Evolutionary conservation across 768 basidiomycete species (phyloP), one percentile per base, ranked within the genome.

Genomic region (Infundibulicybe gibba): DNA sequence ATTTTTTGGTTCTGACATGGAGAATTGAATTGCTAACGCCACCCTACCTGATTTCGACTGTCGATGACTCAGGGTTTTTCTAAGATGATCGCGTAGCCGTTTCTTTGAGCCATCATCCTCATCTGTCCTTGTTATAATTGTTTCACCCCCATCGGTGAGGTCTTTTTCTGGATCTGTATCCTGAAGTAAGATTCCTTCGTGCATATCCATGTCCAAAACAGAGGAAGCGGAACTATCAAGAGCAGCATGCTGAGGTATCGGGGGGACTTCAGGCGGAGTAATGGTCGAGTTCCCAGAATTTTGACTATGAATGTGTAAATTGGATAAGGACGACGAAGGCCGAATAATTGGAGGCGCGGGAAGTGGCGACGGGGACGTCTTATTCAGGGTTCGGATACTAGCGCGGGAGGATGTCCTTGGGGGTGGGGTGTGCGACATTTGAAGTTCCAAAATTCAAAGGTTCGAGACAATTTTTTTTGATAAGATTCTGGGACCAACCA

Each of bases 171-270:
- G 72, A 35, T 88, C 86, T 35, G 75, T 75, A 59, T 89, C 87
- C 54, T 82, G 80, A 39, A 90, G 71, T 35, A 90, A 67, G 44
- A 90, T 83, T 8, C 84, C 82, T 53, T 87, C 86, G 44, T 70
- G 72, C 48, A 80, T 64, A 52, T 86, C 83, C 64, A 87, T 59
- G 57, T 85, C 81, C 55, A 80, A 69, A 15, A 86, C 73, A 32
- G 88, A 90, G 40, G 85, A 88, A 32, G 85, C 78, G 16, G 85
- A 81, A 60, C 83, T 85, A 56, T 81, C 76, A 38, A 81, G 64
- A 38, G 60, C 66, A 21, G 70, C 59, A 47, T 63, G 69, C 12
- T 49, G 53, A 8, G 60, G 55, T 34, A 48, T 53, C 40, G 52
- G 53, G 30, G 58, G 54, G 45, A 54, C 58, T 32, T 63, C 52